Conservation (phyloP, 208 protist genomes). For the Trypanosoma cruzi region DNA sequence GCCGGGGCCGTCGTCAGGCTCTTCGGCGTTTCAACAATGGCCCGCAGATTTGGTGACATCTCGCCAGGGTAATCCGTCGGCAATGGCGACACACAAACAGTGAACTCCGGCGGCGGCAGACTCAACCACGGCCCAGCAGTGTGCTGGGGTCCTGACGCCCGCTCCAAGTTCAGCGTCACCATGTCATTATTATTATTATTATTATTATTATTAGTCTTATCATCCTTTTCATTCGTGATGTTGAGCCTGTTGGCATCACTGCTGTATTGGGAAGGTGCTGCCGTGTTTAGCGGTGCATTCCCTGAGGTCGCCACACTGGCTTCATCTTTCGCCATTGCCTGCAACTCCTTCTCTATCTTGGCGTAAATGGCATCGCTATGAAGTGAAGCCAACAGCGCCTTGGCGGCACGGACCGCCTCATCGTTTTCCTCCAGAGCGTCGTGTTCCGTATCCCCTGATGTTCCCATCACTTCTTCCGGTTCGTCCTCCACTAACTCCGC, state of each 20-base stretch:
- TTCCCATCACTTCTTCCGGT: background rate
- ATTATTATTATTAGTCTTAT: background rate
- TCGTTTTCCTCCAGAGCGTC: slow-evolving; percentile 5
- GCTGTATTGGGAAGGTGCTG: background rate
- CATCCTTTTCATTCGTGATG: background rate
- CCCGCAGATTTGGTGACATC: slow-evolving; percentile 20
- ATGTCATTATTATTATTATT: background rate
- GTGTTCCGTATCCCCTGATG: background rate
- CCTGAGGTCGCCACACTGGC: background rate
- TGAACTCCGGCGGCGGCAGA: background rate
- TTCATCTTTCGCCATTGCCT: background rate
- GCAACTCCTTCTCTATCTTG: slow-evolving; percentile 16
- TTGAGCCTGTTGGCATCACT: background rate
- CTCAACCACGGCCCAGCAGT: background rate
- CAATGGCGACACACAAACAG: slow-evolving; percentile 8
- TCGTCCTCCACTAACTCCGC: background rate
- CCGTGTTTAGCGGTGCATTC: no score
- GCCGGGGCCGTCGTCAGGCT: background rate
- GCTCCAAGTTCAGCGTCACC: background rate
- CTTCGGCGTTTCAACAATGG: slow-evolving; percentile 25
- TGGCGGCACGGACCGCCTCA: slow-evolving; percentile 7
- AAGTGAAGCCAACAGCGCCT: slow-evolving; percentile 12
- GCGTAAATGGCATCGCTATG: slow-evolving; percentile 15
- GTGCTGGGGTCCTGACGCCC: no score
- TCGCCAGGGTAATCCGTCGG: slow-evolving; percentile 21